A percentile compares a stretch with the other conserved stretches of the same genome.
These are phyloP conservation scores for Keithomyces neogunnii DNA, from an alignment of 2,329 filamentous ascomycete genomes.

Conservation along the genomic window DNA sequence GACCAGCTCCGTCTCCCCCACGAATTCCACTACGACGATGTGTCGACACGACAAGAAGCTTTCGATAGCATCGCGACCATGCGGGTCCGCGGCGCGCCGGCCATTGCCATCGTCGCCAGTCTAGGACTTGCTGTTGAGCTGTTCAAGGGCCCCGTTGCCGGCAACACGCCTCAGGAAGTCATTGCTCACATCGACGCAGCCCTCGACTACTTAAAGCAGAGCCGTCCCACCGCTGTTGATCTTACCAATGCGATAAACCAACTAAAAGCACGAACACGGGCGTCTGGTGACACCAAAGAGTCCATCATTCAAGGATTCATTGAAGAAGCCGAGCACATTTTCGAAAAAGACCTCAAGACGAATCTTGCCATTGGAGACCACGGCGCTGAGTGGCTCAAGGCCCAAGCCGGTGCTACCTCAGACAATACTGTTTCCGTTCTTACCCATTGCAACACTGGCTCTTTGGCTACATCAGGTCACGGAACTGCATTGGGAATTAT, in stretches of 20 bases:
- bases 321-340: conserved; percentile 72
- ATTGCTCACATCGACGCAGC: conserved; percentile 66
- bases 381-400: conserved; percentile 75
- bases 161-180: conserved; percentile 43
- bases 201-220: conserved; percentile 79
- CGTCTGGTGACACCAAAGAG: conserved; percentile 35
- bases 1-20: conserved; percentile 80
- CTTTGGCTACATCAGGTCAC: conserved; percentile 93
- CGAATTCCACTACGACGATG: conserved; percentile 67
- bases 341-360: conserved; percentile 77
- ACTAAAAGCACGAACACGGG: conserved; percentile 56
- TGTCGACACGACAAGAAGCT: conserved; percentile 63
- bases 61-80: conserved; percentile 79
- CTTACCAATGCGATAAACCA: conserved; percentile 81
- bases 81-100: conserved; percentile 72
- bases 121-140: conserved; percentile 83
- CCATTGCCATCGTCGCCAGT: conserved; percentile 95
- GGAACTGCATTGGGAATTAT: conserved; percentile 94
- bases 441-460: conserved; percentile 97
- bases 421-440: conserved; percentile 62
- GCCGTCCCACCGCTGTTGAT: conserved; percentile 90
- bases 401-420: conserved; percentile 41
- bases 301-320: conserved; percentile 65
- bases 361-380: conserved; percentile 78
- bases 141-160: conserved; percentile 39